Base-by-base conservation (phyloP, 768 basidiomycete genomes). In the Solioccasus polychromus region DNA sequence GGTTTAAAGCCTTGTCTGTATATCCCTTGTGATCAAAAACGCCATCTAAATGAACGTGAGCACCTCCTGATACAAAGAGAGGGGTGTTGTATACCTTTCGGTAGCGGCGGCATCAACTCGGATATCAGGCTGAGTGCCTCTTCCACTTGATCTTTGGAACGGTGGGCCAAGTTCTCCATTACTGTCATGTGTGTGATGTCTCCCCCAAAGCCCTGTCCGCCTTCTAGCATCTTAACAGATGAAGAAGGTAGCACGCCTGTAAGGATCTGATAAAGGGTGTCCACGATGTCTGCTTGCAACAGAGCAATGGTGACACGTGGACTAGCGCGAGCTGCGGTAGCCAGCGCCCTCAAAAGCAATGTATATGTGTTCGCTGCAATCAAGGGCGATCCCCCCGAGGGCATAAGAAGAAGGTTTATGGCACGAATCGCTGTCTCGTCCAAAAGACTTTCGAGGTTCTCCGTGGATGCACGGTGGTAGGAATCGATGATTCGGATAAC, bases 61-160 rank as follows among this genome's bases (percentile, higher is more conserved):
- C 3, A 10, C 14, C 5, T 4, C 5, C 22, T 14, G n/a, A n/a
- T 24, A 28, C 1, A 44, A 5, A 35, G 6, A 37, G 15, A 9
- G 7, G 38, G 19, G 3, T 8, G 29, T 70, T 28, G n/a, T n/a
- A n/a, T 57, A 89, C 92, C 92, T 80, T 89, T 92, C 0, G 93
- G 90, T 30, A 94, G 68, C 8, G 96, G 92, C 1, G 96, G 96
- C 67, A 99, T 79, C 12, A 99, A 70, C 63, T 99, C 96, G 19
- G 88, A 88, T 26, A 95, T 73, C 30, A 98, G 76, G 51, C 85
- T 85, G 29, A 99, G 71, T 0, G 90, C 84, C 67, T 99, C 96
- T 67, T 97, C 94, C 5, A 98, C 82, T 63, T 97, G 94, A 48
- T 99, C 96, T 68, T 98, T 98, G 4, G 96, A 89, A 23, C 93